Percentiles rank a stretch among this genome's conserved stretches.
Conservation (phyloP, 495 filamentous ascomycete species). For the Neurospora africana region DNA sequence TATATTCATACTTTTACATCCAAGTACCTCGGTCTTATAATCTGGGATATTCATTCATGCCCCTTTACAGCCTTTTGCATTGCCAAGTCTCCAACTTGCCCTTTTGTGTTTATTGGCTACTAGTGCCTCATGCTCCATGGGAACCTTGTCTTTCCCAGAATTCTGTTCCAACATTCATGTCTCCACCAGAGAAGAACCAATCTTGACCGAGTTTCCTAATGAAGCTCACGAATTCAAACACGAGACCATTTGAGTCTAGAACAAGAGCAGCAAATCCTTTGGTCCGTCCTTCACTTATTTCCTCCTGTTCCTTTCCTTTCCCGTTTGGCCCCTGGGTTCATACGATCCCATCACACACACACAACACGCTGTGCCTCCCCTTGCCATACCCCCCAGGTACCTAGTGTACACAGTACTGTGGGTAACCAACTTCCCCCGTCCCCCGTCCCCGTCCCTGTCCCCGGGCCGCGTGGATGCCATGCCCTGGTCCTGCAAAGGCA, state of each 20-base stretch:
- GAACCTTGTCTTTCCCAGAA: not conserved
- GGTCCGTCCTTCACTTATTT: not conserved
- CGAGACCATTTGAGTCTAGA: not conserved
- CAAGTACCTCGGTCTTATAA: not conserved
- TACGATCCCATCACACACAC: not conserved
- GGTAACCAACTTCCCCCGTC: not conserved
- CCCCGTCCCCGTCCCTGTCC: not conserved
- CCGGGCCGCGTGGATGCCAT: not conserved
- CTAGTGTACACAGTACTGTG: no score
- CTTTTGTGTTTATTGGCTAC: not conserved
- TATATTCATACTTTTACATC: not conserved
- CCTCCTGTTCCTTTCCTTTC: not conserved
- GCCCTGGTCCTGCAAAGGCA: not conserved
- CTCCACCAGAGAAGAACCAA: not conserved
- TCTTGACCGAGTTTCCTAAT: not conserved
- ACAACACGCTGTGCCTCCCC: not conserved
- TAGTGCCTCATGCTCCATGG: not conserved
- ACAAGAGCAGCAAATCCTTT: not conserved
- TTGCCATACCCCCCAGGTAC: not conserved
- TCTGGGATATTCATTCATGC: not conserved
- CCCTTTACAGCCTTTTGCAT: not conserved
- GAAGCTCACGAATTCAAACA: not conserved
- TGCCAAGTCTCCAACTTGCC: not conserved
- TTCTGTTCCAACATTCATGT: not conserved
- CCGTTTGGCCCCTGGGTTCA: not conserved